Conservation (phyloP, 75 land plant species). For the Picea glauca region DNA sequence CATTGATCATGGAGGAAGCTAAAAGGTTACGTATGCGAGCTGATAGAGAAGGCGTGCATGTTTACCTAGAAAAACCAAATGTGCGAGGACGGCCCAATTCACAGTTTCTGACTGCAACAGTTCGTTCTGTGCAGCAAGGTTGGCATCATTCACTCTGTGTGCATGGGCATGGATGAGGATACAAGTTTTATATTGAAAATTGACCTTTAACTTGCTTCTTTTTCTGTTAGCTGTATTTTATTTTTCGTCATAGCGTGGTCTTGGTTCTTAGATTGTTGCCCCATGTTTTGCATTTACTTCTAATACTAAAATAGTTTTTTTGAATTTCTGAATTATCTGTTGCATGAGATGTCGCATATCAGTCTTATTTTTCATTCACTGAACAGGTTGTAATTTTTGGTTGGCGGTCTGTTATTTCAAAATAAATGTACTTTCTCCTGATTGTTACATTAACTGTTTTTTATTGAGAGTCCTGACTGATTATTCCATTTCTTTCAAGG, state of each 20-base stretch:
- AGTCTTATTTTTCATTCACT: background rate
- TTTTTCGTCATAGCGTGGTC: background rate
- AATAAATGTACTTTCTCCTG: background rate
- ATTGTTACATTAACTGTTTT: background rate
- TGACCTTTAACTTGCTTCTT: background rate
- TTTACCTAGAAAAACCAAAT: constrained; percentile 65
- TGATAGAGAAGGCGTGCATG: constrained; percentile 80
- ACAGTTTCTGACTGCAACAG: constrained; percentile 93
- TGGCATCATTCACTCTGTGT: background rate
- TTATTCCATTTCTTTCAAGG: background rate
- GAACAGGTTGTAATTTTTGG: background rate
- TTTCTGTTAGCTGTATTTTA: background rate
- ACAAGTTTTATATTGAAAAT: background rate
- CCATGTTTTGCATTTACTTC: background rate
- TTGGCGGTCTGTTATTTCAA: background rate
- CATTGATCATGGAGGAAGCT: constrained; percentile 89
- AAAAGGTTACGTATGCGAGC: constrained; percentile 64
- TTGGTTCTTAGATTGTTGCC: background rate
- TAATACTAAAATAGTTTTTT: background rate
- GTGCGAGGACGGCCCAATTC: constrained; percentile 81
- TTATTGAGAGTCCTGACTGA: background rate
- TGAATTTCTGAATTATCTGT: no score
- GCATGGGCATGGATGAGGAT: background rate
- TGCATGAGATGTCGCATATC: background rate
- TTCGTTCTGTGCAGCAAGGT: constrained; percentile 93